Evolutionary conservation across 192 early-diverging fungal genomes (phyloP).

Genomic region (Backusella parvicylindrica): DNA sequence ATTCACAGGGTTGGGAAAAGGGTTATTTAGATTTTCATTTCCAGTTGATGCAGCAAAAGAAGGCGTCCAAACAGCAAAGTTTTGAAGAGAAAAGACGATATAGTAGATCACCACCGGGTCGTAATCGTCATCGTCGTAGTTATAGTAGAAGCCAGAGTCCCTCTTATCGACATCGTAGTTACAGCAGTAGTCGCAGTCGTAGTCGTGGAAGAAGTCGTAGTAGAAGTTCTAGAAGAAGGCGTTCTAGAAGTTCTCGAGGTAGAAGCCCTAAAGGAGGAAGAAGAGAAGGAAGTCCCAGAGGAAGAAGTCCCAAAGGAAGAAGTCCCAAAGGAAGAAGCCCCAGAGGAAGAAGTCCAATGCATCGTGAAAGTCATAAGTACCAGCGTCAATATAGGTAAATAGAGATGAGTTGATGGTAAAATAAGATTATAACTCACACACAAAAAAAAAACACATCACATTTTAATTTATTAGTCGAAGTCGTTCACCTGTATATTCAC

Average conservation of each 20-base stretch:
- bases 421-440: background rate
- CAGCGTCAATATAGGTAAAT: background rate
- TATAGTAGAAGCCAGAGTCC: background rate
- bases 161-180: background rate
- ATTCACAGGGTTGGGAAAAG: slow-evolving; percentile 24
- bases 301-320: background rate
- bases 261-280: background rate
- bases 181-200: background rate
- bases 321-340: background rate
- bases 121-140: background rate
- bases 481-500: background rate
- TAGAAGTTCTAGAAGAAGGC: background rate
- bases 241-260: background rate
- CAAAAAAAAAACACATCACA: too few species aligned
- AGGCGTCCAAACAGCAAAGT: background rate
- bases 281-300: background rate
- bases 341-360: background rate
- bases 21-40: slow-evolving; percentile 15
- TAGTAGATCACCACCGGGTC: background rate
- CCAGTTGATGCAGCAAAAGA: background rate
- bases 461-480: slow-evolving; percentile 5
- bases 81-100: background rate
- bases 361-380: background rate
- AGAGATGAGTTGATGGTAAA: background rate
- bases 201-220: slow-evolving; percentile 2